Percentiles rank a stretch among this genome's conserved stretches.
These are phyloP conservation scores for Ascochyta pisi DNA, from an alignment of 2,329 filamentous ascomycete genomes.

Conservation along the genomic window DNA sequence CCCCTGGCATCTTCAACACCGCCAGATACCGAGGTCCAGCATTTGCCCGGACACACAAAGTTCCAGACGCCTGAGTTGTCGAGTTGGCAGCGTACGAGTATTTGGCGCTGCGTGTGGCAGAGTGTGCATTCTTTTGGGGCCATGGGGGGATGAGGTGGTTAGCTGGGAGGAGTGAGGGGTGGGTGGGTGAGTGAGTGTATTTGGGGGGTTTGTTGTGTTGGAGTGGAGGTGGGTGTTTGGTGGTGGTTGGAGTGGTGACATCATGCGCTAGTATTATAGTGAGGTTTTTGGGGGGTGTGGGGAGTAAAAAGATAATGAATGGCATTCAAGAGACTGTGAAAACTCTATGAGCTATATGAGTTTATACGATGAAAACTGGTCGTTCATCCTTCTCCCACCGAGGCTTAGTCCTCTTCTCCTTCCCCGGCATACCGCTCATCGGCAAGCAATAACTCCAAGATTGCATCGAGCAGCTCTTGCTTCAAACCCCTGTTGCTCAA, in stretches of 20 bases:
- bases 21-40: slow-evolving; percentile 54
- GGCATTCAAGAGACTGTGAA: not conserved
- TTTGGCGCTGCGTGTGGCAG: slow-evolving; percentile 46
- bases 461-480: slow-evolving; percentile 39
- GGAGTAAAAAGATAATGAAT: not conserved
- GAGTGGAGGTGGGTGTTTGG: not conserved
- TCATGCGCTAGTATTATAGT: slow-evolving; percentile 8
- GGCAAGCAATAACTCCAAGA: slow-evolving; percentile 45
- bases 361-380: not conserved
- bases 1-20: slow-evolving; percentile 51
- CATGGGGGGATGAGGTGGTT: not conserved
- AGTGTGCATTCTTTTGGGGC: slow-evolving; percentile 51
- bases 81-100: slow-evolving; percentile 55
- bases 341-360: not conserved
- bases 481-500: slow-evolving; percentile 38
- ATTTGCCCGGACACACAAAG: slow-evolving; percentile 53
- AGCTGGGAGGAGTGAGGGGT: not conserved
- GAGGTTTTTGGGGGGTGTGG: no score
- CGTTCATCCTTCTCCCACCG: not conserved
- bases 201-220: not conserved
- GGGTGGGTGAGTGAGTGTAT: not conserved
- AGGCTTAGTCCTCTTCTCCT: not conserved
- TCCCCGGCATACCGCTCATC: slow-evolving; percentile 40
- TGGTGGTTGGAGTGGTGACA: slow-evolving; percentile 13
- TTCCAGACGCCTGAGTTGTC: slow-evolving; percentile 51